Conservation (phyloP, 2,329 filamentous ascomycete genomes). For the Cytospora paraplurivora region DNA sequence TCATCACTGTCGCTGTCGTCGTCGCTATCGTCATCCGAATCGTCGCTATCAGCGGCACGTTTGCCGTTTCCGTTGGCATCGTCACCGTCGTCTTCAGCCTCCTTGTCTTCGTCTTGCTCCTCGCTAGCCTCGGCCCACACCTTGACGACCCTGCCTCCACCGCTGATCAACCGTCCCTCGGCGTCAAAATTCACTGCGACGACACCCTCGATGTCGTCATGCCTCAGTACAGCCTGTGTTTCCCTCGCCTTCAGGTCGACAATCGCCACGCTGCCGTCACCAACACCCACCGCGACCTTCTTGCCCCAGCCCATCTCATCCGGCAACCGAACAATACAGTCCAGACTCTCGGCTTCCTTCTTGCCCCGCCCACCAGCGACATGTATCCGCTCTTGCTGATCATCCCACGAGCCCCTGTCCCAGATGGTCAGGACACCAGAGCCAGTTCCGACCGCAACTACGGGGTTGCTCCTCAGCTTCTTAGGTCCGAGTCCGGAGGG, state of each 20-base stretch:
- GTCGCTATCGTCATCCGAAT: conserved; percentile 45
- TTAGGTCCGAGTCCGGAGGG: conserved; percentile 69
- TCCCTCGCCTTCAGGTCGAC: conserved; percentile 75
- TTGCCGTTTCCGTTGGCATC: conserved; percentile 42
- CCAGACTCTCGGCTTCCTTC: conserved; percentile 73
- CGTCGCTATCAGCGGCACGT: conserved; percentile 48
- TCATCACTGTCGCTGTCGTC: conserved; percentile 48
- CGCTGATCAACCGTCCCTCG: conserved; percentile 83
- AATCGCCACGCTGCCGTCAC: conserved; percentile 77
- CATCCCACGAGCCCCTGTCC: conserved; percentile 94
- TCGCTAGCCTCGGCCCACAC: conserved; percentile 78
- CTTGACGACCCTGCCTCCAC: conserved; percentile 83
- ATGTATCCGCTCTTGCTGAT: conserved; percentile 86
- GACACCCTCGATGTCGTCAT: conserved; percentile 87
- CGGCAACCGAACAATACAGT: conserved; percentile 74
- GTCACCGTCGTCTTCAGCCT: conserved; percentile 48
- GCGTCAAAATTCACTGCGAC: conserved; percentile 82
- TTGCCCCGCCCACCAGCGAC: conserved; percentile 61
- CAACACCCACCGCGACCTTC: conserved; percentile 77
- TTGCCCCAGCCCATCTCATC: conserved; percentile 68
- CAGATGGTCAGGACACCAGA: conserved; percentile 86
- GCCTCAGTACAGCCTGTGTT: conserved; percentile 67
- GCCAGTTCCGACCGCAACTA: conserved; percentile 74
- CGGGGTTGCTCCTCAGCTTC: conserved; percentile 66
- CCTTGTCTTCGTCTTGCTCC: conserved; percentile 50